Evolutionary conservation across 164 flowering plant genomes (phyloP).

Genomic region (Platanus orientalis): DNA sequence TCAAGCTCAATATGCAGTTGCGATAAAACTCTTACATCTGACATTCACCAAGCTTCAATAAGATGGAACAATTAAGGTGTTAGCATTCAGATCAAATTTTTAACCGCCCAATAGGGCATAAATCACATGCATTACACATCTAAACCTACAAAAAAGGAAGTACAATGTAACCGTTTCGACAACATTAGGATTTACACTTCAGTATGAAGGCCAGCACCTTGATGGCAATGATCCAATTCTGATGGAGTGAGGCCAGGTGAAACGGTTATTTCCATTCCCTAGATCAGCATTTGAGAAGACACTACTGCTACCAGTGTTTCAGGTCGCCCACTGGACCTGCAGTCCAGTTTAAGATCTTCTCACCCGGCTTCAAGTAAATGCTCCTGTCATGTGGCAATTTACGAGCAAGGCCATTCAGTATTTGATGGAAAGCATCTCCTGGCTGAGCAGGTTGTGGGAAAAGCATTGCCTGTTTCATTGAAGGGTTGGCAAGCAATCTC

Average conservation of each 20-base stretch:
- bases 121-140: neutral
- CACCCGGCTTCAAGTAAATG: conserved; percentile 49
- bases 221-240: neutral
- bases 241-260: neutral
- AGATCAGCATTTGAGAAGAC: neutral
- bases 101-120: neutral
- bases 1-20: too few relatives aligned
- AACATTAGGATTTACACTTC: conserved; percentile 3
- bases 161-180: neutral
- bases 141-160: neutral
- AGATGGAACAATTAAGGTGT: neutral
- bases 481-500: conserved; percentile 82
- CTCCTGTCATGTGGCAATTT: conserved; percentile 68
- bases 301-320: conserved; percentile 48
- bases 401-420: conserved; percentile 81
- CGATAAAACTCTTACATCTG: too few relatives aligned
- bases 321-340: conserved; percentile 72
- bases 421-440: conserved; percentile 93
- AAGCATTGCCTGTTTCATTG: conserved; percentile 89
- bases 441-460: conserved; percentile 87
- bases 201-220: neutral
- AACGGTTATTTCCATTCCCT: neutral
- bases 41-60: too few relatives aligned
- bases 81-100: neutral
- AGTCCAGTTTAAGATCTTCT: conserved; percentile 80